phyloP scores from a whole-genome alignment of 2,329 filamentous ascomycete genomes.

The Ceratocystis alfenasii region DNA sequence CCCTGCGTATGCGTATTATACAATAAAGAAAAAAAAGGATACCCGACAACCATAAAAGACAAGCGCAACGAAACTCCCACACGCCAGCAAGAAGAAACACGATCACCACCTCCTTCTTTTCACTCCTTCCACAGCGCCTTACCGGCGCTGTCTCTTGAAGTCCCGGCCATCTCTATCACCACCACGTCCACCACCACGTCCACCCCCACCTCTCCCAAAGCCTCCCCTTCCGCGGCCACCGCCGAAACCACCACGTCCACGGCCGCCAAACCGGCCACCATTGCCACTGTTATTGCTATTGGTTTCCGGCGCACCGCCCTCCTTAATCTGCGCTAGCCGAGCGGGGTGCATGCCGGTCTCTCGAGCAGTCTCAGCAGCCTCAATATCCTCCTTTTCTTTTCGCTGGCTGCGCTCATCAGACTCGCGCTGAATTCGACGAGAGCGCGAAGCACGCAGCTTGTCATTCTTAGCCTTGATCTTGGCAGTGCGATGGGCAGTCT shows the following conservation, averaged over 20 bases:
- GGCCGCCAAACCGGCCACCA: conserved; percentile 11
- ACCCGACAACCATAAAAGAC: no score
- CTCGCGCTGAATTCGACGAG: conserved; percentile 38
- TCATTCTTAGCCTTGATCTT: conserved; percentile 80
- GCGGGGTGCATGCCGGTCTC: conserved; percentile 40
- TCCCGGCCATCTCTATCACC: conserved; percentile 10
- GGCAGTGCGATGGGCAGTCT: conserved; percentile 55
- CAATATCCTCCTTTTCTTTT: conserved; percentile 28
- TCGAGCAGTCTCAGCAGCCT: conserved; percentile 24
- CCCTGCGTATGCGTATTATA: not conserved
- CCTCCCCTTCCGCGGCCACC: conserved; percentile 12
- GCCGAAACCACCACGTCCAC: conserved; percentile 14
- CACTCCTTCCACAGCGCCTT: not conserved
- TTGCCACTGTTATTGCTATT: conserved; percentile 8
- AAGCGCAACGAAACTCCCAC: no score
- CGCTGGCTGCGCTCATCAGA: conserved; percentile 33
- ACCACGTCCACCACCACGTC: conserved; percentile 12
- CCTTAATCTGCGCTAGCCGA: conserved; percentile 31
- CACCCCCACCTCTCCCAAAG: conserved; percentile 7
- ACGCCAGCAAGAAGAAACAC: not conserved
- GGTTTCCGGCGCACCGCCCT: conserved; percentile 1
- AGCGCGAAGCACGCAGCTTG: conserved; percentile 60
- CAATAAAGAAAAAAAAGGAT: conserved; percentile 3
- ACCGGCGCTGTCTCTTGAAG: conserved; percentile 18
- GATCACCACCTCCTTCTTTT: not conserved